Evolutionary conservation across 345 rosid species (phyloP), one percentile per base, ranked within the genome.

Genomic region (Salix viminalis): DNA sequence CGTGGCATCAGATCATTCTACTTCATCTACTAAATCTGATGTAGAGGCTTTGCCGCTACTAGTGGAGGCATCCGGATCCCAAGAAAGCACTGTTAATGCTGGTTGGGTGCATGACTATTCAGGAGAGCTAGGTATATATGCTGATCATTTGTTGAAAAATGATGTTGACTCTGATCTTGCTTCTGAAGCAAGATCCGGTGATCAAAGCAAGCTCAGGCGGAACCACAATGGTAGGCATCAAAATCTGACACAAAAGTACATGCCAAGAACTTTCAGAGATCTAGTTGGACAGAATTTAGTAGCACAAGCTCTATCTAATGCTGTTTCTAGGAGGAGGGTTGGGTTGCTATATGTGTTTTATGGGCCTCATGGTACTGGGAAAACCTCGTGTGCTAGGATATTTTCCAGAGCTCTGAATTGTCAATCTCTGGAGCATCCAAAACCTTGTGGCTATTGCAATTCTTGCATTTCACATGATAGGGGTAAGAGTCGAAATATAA

Each of bases 301-400:
- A 19, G 89, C 86, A 7, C 97, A 94, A 86, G 98, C 97, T 80
- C 92, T 96, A 44, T 90, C 90, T 23, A 96, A 96, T 78, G 99
- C 97, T 26, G 92, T 89, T 50, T 74, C 66, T 67, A 88, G 80
- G 82, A 90, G 86, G 71, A 96, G 90, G 87, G 89, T 96, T 64
- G 99, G 97, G 24, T 83, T 94, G 71, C 91, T 96, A 21, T 96
- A 94, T 71, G 97, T 91, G 23, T 94, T 96, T 73, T 88, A 96
- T 13, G 99, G 99, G 58, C 97, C 98, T 82, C 97, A 90, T 70
- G 99, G 99, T 65, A 94, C 98, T 3, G 99, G 99, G 36, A 96
- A 94, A 80, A 92, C 98, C 34, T 96, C 96, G 0, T 92, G 98
- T 74, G 99, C 99, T 61, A 90, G 98, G 30, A 83, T 91, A 48